These are phyloP conservation scores for Schizosaccharomyces octosporus DNA, from an alignment of 805 yeast species.

Conservation along the genomic window DNA sequence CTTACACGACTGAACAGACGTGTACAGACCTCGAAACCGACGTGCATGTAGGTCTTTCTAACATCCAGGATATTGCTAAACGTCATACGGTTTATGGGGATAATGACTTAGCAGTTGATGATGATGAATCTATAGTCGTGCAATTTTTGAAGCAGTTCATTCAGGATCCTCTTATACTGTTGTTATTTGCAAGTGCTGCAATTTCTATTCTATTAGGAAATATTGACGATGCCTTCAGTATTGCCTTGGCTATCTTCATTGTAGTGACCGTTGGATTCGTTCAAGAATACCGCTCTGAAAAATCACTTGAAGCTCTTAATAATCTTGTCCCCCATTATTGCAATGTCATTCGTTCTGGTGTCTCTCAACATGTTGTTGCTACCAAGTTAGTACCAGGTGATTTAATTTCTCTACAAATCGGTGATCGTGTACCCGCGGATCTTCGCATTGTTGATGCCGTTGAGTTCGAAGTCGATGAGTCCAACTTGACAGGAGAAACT, in stretches of 20 bases:
- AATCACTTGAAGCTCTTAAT: slow-evolving; percentile 77
- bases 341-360: slow-evolving; percentile 62
- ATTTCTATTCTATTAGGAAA: slow-evolving; percentile 85
- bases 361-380: slow-evolving; percentile 21
- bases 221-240: slow-evolving; percentile 82
- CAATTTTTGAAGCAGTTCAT: slow-evolving; percentile 62
- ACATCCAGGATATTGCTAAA: slow-evolving; percentile 45
- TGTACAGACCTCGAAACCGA: background rate
- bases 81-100: slow-evolving; percentile 56
- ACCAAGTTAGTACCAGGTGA: slow-evolving; percentile 73
- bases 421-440: slow-evolving; percentile 94
- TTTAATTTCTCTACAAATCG: slow-evolving; percentile 64
- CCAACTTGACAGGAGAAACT: slow-evolving; percentile 87
- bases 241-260: slow-evolving; percentile 70
- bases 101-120: slow-evolving; percentile 54
- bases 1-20: background rate
- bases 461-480: slow-evolving; percentile 71
- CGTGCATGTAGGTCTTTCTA: background rate
- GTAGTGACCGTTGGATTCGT: slow-evolving; percentile 87
- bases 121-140: slow-evolving; percentile 37
- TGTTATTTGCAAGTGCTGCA: slow-evolving; percentile 72
- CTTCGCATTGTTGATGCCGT: slow-evolving; percentile 54
- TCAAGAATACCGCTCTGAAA: slow-evolving; percentile 88
- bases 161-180: slow-evolving; percentile 71
- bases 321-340: slow-evolving; percentile 93